Evolutionary conservation across 495 filamentous ascomycete genomes (phyloP), one percentile per base, ranked within the genome.

Genomic region (Xylaria curta): DNA sequence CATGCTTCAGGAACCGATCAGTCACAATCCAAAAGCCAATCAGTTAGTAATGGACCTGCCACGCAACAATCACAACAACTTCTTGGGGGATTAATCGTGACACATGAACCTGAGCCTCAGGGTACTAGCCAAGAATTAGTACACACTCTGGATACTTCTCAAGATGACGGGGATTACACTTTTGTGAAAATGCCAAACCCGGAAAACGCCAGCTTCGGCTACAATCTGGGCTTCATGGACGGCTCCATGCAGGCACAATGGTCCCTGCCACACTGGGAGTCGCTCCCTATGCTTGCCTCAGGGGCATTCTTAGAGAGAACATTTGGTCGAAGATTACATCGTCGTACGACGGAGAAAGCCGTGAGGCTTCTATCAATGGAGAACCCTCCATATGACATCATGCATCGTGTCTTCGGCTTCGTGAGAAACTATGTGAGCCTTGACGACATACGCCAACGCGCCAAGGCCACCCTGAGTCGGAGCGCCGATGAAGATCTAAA

Each of bases 301-400:
- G 88, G 88, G 74, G 81, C 85, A 42, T 83, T 89, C 54, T 85
- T 89, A 31, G 94, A 96, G 80, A 82, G 83, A 17, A 87, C 87
- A n/a, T 93, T 97, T 72, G 89, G 89, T 21, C 88, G 93, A 0
- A 85, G 89, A 15, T 83, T 96, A 31, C 91, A 93, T 26, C 86
- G 94, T 12, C 86, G 85, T 65, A 84, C 88, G 8, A 74, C 91
- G 17, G 93, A 97, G 79, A 81, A 84, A 51, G 91, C 85, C 7
- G 86, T 89, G 68, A 78, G 81, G 51, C 85, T 94, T n/a, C 80
- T 94, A 40, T 80, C 83, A 26, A 83, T 89, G 68, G 80, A 89
- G 7, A 78, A 82, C 61, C 80, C 88, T 2, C 83, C 89, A 0
- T 84, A 86, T 12, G 75, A 79, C 4, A 80, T 78, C 0, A 80